phyloP scores from a whole-genome alignment of 768 basidiomycete genomes.

The Macrolepiota dolichaula region DNA sequence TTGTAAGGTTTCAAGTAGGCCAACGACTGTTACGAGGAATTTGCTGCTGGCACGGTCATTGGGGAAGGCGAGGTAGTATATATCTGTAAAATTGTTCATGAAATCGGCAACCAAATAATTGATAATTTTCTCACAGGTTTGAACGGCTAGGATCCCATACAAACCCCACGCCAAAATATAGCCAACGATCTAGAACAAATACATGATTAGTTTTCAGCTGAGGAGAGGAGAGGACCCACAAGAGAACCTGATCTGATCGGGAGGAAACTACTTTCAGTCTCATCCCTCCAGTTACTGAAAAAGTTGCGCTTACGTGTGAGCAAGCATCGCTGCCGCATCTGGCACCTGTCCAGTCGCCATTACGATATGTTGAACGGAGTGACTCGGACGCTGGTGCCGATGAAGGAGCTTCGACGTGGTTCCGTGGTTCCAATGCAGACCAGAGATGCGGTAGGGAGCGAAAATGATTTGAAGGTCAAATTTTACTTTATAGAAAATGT shows the following conservation, averaged over 20 bases:
- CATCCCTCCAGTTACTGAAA: neutral
- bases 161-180: constrained; percentile 27
- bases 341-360: neutral
- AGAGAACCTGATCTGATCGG: neutral
- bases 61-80: constrained; percentile 38
- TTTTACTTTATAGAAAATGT: too few species aligned
- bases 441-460: neutral
- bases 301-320: neutral
- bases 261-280: neutral
- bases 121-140: constrained; percentile 26
- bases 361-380: neutral
- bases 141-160: constrained; percentile 24
- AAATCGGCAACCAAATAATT: neutral
- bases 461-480: neutral
- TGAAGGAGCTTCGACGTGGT: neutral
- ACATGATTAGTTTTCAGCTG: neutral
- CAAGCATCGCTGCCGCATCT: neutral
- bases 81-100: constrained; percentile 13
- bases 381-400: neutral
- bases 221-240: neutral
- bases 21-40: constrained; percentile 14
- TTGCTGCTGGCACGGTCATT: constrained; percentile 14
- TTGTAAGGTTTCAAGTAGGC: constrained; percentile 18
- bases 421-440: neutral
- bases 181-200: constrained; percentile 22